Base-by-base conservation (phyloP, 805 yeast genomes). In the Cyberlindnera meyerae region DNA sequence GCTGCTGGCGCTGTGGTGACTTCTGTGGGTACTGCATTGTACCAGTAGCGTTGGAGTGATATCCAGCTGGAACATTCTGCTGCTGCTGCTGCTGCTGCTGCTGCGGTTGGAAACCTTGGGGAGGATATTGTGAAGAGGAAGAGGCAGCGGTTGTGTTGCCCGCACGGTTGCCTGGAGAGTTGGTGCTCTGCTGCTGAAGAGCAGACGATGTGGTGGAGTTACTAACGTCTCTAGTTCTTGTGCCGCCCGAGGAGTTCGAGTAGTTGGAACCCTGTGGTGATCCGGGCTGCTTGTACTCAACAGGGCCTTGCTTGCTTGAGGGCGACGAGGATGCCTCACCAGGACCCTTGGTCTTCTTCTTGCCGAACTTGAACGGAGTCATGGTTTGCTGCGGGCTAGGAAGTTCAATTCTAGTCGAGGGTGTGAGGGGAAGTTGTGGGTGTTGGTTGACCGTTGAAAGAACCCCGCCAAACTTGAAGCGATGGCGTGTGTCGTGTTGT, bases 321-420 rank as follows among this genome's bases (percentile, higher is more conserved):
- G 44, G 46, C 15, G 50, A 43, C 21, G 48, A 45, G 14, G 44
- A 48, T 32, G 41, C 43, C 4, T 42, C 27, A 11, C 40, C 43
- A 6, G 31, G 31, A 5, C 60, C 67, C 38, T 58, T 61, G 35
- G 64, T 63, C 48, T 61, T 65, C 52, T 70, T 73, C 51, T 65
- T 70, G 13, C 76, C 75, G 52, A 77, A 74, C 52, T 72, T 75
- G 57, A 76, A 75, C 16, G 79, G 73, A 14, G 79, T 74, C 45
- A 39, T 39, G 15, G 24, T 20, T 5, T 29, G 8, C 16, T 5
- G 18, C 12, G 11, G 7, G n/a, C n/a, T n/a, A n/a, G 16, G 31
- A 11, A 13, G 22, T 11, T n/a, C 14, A n/a, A n/a, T n/a, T n/a
- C n/a, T n/a, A n/a, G n/a, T n/a, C n/a, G n/a, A n/a, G n/a, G n/a